Evolutionary conservation across 139 green algal species (phyloP).

Genomic region (Choricystis sp.): DNA sequence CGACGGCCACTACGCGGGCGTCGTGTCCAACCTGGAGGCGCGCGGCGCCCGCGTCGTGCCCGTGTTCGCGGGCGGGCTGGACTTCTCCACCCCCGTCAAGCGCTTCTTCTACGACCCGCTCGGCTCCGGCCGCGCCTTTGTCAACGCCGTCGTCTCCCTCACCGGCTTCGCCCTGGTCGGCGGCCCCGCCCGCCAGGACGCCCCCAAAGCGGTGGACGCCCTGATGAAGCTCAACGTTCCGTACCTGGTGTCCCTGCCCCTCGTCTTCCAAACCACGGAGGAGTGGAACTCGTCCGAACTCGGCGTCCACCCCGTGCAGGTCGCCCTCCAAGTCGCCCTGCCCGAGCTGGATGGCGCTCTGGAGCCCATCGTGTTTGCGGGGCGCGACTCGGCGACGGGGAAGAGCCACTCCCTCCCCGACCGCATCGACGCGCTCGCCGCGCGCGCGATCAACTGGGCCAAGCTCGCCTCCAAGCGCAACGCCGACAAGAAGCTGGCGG

Average conservation of each 20-base stretch:
- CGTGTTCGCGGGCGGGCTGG: conserved; percentile 94
- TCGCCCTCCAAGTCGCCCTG: conserved; percentile 92
- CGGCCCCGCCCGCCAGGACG: conserved; percentile 84
- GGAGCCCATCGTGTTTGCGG: conserved; percentile 97
- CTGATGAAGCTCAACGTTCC: conserved; percentile 92
- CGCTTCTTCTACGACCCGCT: conserved; percentile 98
- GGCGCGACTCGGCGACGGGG: conserved; percentile 84
- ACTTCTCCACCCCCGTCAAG: conserved; percentile 91
- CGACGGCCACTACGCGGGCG: conserved; percentile 83
- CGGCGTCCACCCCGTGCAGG: conserved; percentile 95
- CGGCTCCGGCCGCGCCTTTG: conserved; percentile 47
- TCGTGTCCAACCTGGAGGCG: conserved; percentile 88
- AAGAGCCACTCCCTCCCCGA: conserved; percentile 96
- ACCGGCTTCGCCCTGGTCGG: conserved; percentile 96
- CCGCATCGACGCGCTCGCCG: conserved; percentile 70
- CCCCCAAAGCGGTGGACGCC: conserved; percentile 89
- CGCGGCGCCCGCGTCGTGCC: conserved; percentile 81
- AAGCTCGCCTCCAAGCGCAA: conserved; percentile 78
- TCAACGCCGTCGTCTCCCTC: conserved; percentile 82
- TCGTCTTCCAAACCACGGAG: conserved; percentile 99
- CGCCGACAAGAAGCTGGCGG: conserved; percentile 86
- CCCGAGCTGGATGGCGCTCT: conserved; percentile 96
- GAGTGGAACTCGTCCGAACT: conserved; percentile 94
- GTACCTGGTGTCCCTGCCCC: conserved; percentile 90
- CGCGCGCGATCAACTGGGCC: conserved; percentile 90